These are phyloP conservation scores for Ganoderma lucidum DNA, from an alignment of 1,284 basidiomycete species.

Conservation along the genomic window DNA sequence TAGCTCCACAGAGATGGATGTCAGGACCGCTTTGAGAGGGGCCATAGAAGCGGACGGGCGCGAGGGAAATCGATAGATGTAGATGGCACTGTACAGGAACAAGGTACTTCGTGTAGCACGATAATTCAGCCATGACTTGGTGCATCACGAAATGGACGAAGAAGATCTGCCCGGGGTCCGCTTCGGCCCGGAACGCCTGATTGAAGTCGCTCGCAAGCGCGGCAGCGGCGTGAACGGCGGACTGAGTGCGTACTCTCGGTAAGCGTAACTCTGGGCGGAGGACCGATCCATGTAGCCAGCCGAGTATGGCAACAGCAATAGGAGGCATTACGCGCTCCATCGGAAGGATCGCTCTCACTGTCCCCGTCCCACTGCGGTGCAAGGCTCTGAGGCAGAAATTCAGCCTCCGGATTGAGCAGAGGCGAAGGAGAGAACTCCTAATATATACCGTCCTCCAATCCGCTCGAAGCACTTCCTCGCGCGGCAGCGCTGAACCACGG, in stretches of 20 bases:
- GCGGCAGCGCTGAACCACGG: background rate
- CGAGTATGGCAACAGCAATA: background rate
- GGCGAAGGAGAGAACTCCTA: background rate
- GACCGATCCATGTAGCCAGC: background rate
- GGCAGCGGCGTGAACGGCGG: background rate
- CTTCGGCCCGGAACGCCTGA: background rate
- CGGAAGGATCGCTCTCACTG: background rate
- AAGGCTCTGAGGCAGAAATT: background rate
- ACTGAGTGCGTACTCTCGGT: background rate
- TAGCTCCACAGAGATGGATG: background rate
- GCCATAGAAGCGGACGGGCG: background rate
- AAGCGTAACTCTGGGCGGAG: background rate
- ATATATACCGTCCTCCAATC: background rate
- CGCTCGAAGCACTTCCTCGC: background rate
- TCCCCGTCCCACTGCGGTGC: background rate
- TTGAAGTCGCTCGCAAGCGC: background rate
- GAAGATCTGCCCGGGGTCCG: background rate
- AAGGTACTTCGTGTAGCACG: background rate
- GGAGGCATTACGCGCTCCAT: background rate
- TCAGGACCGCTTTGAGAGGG: background rate
- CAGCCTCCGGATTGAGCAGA: background rate
- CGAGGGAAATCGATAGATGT: slow-evolving; percentile 1
- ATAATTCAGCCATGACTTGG: background rate
- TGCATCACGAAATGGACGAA: background rate
- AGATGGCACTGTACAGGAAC: slow-evolving; percentile 2